Conservation (phyloP, 371 early-diverging fungal genomes). For the Chytridium lagenaria region DNA sequence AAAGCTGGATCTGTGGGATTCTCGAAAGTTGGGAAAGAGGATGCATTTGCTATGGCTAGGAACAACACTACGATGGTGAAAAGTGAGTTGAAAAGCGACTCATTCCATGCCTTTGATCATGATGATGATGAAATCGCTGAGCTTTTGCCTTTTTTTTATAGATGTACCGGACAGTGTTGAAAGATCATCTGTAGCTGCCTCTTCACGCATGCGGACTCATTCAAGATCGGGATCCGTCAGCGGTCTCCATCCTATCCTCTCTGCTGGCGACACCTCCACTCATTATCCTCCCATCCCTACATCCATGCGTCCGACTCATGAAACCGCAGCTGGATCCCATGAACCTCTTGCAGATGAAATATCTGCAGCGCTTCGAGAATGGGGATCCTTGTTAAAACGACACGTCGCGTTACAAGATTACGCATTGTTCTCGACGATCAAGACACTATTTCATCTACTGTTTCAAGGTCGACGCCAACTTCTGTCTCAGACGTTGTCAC, state of each 20-base stretch:
- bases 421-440: conserved; percentile 58
- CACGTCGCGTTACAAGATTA: conserved; percentile 66
- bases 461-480: conserved; percentile 72
- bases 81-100: background rate
- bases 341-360: conserved; percentile 77
- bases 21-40: background rate
- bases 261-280: background rate
- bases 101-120: no score
- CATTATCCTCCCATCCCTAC: conserved; percentile 34
- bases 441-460: conserved; percentile 64
- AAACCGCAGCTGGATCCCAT: conserved; percentile 59
- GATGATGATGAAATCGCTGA: background rate
- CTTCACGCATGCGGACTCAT: background rate
- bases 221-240: conserved; percentile 24
- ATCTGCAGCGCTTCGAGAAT: conserved; percentile 69
- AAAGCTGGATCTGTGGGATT: background rate
- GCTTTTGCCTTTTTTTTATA: background rate
- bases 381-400: conserved; percentile 62
- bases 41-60: background rate
- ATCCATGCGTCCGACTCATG: conserved; percentile 44
- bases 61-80: background rate
- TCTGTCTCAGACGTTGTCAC: conserved; percentile 69
- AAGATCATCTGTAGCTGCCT: conserved; percentile 5
- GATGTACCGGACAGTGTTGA: conserved; percentile 2
- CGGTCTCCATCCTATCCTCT: conserved; percentile 8